Evolutionary conservation across 1,284 basidiomycete genomes (phyloP), one percentile per base, ranked within the genome.

Genomic region (Psilocybe mexicana): DNA sequence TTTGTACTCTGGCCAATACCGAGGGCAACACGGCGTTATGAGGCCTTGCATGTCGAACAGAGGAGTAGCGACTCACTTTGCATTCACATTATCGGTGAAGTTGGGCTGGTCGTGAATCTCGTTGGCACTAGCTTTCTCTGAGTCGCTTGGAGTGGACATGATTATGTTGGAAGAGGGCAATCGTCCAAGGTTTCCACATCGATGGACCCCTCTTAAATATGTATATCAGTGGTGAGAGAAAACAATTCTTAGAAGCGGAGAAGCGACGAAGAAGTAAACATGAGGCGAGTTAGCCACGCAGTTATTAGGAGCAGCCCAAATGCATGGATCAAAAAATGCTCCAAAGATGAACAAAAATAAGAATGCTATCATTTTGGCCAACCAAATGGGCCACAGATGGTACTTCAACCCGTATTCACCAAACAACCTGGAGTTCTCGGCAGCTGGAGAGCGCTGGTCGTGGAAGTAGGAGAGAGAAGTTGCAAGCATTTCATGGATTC

Each of bases 1-100:
- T 83, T 57, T 78, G 77, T 25, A 82, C 79, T 62, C 79, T 76
- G 54, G 40, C 25, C 11, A 30, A 12, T 4, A 33, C 18, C 18
- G 18, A 18, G 18, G 18, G 18, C 18, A 18, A 18, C 18, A 18
- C 18, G 18, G 18, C 18, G 18, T 18, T 33, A 8, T 33, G 30
- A 33, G 30, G 5, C 8, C 30, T 8, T 8, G 30, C 8, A 4
- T 4, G 4, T 33, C 5, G 8, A 33, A 33, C 8, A 33, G 8
- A 33, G 30, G 8, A 43, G 6, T 2, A 24, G 18, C 11, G 3
- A 49, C 63, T 57, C 57, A 73, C 74, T 64, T 74, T 48, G 74
- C 74, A 59, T 73, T 73, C 12, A 72, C 68, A 63, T 74, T 74
- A 59, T 72, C 70, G 47, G 64, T 63, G 33, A 71, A 56, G 51